phyloP scores from a whole-genome alignment of 805 yeast species.

The Candida dendrica region DNA sequence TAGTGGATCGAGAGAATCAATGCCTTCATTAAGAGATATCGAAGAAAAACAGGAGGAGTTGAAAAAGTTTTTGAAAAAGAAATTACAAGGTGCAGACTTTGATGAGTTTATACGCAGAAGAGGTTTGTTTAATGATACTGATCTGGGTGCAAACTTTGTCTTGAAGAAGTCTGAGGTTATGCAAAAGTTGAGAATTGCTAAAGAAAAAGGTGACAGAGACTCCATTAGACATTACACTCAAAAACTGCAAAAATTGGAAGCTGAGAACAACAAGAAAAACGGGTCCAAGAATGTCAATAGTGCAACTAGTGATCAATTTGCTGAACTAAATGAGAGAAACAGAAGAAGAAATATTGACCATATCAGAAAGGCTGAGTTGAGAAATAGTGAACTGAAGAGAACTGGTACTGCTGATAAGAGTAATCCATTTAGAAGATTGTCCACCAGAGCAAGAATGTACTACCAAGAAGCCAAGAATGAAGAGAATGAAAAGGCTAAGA shows the following conservation, averaged over 20 bases:
- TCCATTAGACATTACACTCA: conserved; percentile 39
- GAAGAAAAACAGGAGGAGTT: conserved; percentile 60
- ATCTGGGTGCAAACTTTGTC: conserved; percentile 69
- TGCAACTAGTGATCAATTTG: conserved; percentile 19
- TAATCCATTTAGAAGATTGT: conserved; percentile 86
- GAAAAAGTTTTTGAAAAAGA: conserved; percentile 53
- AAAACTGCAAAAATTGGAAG: conserved; percentile 35
- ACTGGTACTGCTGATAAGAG: conserved; percentile 35
- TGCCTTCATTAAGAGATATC: conserved; percentile 61
- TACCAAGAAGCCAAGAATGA: conserved; percentile 49
- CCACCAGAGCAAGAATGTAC: conserved; percentile 80
- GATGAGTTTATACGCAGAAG: conserved; percentile 73
- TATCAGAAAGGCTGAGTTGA: conserved; percentile 72
- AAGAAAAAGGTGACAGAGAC: conserved; percentile 43
- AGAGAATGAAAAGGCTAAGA: conserved; percentile 53
- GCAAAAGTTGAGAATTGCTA: conserved; percentile 72
- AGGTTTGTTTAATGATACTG: conserved; percentile 48
- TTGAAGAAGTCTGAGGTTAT: conserved; percentile 62
- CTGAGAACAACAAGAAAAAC: conserved; percentile 25
- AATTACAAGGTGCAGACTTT: conserved; percentile 65
- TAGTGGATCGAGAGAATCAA: conserved; percentile 20
- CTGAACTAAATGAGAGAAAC: conserved; percentile 44
- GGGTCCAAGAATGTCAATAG: conserved; percentile 30
- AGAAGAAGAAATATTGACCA: conserved; percentile 71
- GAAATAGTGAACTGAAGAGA: conserved; percentile 49